Percentiles rank a stretch among this genome's conserved stretches.
phyloP scores from a whole-genome alignment of 139 green algal genomes.

The Micromonas pusilla region DNA sequence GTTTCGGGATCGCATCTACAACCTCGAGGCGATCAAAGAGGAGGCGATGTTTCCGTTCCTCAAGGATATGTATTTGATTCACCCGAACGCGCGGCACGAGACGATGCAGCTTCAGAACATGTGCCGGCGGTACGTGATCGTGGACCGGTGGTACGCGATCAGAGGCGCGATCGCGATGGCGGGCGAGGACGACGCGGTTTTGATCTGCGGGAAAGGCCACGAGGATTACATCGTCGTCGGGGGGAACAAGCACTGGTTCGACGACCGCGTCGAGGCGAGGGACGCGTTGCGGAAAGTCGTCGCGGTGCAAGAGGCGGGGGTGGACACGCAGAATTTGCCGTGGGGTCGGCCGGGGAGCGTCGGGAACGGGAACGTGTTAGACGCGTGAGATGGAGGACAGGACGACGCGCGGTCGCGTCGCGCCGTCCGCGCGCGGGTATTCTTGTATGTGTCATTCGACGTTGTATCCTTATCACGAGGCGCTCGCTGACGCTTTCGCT shows the following conservation, averaged over 20 bases:
- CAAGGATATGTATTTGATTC: conserved; percentile 25
- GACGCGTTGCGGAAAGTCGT: conserved; percentile 27
- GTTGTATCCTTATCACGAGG: too few relatives aligned
- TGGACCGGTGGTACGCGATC: conserved; percentile 79
- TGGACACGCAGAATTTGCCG: conserved; percentile 19
- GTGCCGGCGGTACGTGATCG: conserved; percentile 50
- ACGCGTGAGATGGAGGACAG: too few relatives aligned
- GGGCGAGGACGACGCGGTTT: conserved; percentile 58
- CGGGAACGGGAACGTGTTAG: neutral
- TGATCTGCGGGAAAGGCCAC: conserved; percentile 84
- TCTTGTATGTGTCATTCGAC: too few relatives aligned
- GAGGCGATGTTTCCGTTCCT: conserved; percentile 15
- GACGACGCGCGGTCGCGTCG: too few relatives aligned
- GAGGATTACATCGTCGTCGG: conserved; percentile 44
- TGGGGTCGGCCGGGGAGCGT: neutral
- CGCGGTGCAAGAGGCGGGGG: conserved; percentile 11
- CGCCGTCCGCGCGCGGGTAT: too few relatives aligned
- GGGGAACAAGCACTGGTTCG: conserved; percentile 70
- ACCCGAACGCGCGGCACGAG: conserved; percentile 17
- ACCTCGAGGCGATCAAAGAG: conserved; percentile 48
- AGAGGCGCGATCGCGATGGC: conserved; percentile 87
- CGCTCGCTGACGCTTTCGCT: too few relatives aligned
- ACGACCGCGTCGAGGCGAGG: conserved; percentile 68
- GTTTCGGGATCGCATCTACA: conserved; percentile 13
- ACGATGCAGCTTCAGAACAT: conserved; percentile 18